Percentiles rank a stretch among this genome's conserved stretches.
Conservation (phyloP, 169 alveolate genomes). For the Miamiensis avidus region DNA sequence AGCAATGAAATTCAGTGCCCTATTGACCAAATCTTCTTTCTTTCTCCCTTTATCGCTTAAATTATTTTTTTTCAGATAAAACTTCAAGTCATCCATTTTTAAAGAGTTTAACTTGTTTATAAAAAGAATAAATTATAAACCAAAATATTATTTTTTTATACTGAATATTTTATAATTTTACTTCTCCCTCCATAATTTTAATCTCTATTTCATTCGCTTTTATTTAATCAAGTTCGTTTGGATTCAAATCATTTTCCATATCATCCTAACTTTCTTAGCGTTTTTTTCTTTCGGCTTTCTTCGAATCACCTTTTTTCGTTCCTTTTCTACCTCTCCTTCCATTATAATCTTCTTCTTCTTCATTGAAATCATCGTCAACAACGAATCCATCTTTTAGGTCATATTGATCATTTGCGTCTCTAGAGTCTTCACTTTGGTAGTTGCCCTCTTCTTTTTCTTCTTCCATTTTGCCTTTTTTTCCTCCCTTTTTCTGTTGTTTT, state of each 20-base stretch:
- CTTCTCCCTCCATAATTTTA: not conserved
- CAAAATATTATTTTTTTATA: too few species aligned
- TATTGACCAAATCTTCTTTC: not conserved
- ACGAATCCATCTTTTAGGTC: too few species aligned
- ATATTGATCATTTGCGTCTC: not conserved
- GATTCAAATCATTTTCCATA: not conserved
- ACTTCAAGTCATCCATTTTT: not conserved
- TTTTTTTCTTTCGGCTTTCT: not conserved
- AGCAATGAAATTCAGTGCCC: not conserved
- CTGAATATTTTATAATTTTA: too few species aligned
- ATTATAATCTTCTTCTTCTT: too few species aligned
- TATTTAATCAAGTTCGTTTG: not conserved
- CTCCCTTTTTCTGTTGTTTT: too few species aligned
- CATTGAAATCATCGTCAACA: too few species aligned
- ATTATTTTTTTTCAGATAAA: not conserved
- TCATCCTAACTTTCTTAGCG: not conserved
- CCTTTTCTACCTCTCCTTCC: not conserved
- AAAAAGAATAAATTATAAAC: not conserved
- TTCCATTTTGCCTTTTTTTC: too few species aligned
- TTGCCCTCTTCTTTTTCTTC: too few species aligned
- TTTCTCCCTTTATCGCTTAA: not conserved
- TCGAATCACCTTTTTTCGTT: too few species aligned
- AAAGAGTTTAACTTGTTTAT: not conserved
- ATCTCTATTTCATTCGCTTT: not conserved
- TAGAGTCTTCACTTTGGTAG: too few species aligned